These are phyloP conservation scores for Fusarium multiceps DNA, from an alignment of 2,329 filamentous ascomycete species.

Conservation along the genomic window DNA sequence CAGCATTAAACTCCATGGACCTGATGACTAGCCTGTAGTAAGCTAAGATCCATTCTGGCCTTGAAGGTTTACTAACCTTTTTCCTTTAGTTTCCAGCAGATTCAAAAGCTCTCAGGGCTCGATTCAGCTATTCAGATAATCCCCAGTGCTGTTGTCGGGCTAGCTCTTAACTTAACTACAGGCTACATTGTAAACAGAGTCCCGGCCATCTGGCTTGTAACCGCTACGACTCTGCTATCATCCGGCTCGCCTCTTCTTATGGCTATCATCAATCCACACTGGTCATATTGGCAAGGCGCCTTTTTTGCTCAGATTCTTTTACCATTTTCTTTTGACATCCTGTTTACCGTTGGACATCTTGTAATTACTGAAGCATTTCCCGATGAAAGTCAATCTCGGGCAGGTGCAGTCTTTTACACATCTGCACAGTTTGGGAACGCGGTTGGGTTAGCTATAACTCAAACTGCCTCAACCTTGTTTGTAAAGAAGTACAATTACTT, in stretches of 20 bases:
- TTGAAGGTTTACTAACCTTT: neutral
- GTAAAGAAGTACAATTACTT: slow-evolving; percentile 49
- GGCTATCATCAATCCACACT: slow-evolving; percentile 60
- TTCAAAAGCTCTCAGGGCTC: slow-evolving; percentile 59
- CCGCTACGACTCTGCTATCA: slow-evolving; percentile 54
- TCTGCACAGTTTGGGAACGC: slow-evolving; percentile 64
- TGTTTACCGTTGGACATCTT: slow-evolving; percentile 67
- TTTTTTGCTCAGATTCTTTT: slow-evolving; percentile 58
- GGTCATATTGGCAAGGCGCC: slow-evolving; percentile 61
- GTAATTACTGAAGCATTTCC: slow-evolving; percentile 66
- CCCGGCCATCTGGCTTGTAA: slow-evolving; percentile 53
- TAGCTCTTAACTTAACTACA: slow-evolving; percentile 54
- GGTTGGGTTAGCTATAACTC: slow-evolving; percentile 59
- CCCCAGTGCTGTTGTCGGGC: slow-evolving; percentile 57
- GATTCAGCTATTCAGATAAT: slow-evolving; percentile 57
- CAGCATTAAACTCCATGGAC: slow-evolving; percentile 59
- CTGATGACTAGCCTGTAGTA: slow-evolving; percentile 61
- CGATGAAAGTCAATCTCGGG: slow-evolving; percentile 65
- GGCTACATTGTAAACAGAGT: slow-evolving; percentile 58
- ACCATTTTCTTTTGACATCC: slow-evolving; percentile 57
- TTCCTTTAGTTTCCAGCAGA: slow-evolving; percentile 58
- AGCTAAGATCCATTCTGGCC: slow-evolving; percentile 22
- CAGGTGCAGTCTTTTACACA: slow-evolving; percentile 71
- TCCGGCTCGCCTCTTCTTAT: slow-evolving; percentile 63
- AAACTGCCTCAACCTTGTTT: slow-evolving; percentile 56